A percentile compares a stretch with the other conserved stretches of the same genome.
phyloP scores from a whole-genome alignment of 2,329 filamentous ascomycete genomes.

The Venturia carpophila region DNA sequence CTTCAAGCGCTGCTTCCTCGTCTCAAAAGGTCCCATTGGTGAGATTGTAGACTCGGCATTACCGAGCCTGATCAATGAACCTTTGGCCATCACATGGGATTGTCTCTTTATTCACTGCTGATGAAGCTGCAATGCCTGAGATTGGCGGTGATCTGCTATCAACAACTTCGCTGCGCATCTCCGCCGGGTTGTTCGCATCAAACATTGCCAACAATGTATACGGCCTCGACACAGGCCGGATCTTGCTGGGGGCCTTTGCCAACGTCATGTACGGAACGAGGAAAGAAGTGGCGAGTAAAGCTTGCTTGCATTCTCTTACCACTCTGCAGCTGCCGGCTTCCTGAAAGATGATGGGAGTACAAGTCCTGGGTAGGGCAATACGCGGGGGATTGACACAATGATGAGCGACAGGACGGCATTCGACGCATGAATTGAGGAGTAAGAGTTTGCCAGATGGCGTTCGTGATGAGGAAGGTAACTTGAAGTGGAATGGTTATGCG shows the following conservation, averaged over 20 bases:
- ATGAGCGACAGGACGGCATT: not conserved
- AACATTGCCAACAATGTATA: not conserved
- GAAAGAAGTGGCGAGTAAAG: not conserved
- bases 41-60: not conserved
- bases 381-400: not conserved
- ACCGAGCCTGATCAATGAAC: not conserved
- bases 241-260: not conserved
- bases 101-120: not conserved
- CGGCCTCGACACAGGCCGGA: not conserved
- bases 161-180: not conserved
- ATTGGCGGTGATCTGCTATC: not conserved
- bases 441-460: not conserved
- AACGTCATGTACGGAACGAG: not conserved
- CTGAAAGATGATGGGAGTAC: not conserved
- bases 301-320: not conserved
- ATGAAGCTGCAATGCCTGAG: not conserved
- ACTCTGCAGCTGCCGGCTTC: not conserved
- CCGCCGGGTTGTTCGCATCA: no score
- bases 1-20: slow-evolving; percentile 6
- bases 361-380: not conserved
- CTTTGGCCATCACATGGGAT: not conserved
- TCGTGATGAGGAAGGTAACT: not conserved
- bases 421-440: not conserved
- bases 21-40: not conserved
- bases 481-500: not conserved